A percentile compares a stretch with the other conserved stretches of the same genome.
Conservation (phyloP, 129 eudicot species). For the Calendula officinalis region DNA sequence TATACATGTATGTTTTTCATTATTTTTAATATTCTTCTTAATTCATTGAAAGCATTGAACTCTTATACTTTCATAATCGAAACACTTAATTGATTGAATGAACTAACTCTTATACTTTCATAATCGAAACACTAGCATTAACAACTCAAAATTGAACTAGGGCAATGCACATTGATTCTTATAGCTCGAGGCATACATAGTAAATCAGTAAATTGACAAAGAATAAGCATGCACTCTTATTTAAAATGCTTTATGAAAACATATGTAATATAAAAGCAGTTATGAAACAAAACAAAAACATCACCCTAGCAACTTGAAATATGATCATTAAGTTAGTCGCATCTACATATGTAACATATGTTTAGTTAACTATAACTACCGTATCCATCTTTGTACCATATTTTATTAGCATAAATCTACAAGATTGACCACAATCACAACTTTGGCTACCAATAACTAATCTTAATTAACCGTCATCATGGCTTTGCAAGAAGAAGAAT, state of each 20-base stretch:
- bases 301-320: not conserved
- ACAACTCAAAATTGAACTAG: too few relatives aligned
- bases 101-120: too few relatives aligned
- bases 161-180: too few relatives aligned
- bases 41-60: too few relatives aligned
- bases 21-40: too few relatives aligned
- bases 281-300: not conserved
- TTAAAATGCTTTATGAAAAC: too few relatives aligned
- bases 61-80: too few relatives aligned
- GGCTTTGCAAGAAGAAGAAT: conserved; percentile 81
- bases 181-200: too few relatives aligned
- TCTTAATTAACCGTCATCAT: not conserved
- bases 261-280: not conserved
- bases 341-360: conserved; percentile 2
- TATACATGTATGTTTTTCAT: too few relatives aligned
- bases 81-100: too few relatives aligned
- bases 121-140: too few relatives aligned
- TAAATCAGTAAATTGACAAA: not conserved
- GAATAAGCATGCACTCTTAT: too few relatives aligned
- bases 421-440: not conserved
- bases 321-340: not conserved
- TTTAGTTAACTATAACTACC: not conserved
- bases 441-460: not conserved
- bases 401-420: not conserved
- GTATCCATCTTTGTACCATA: not conserved